A percentile compares a stretch with the other conserved stretches of the same genome.
These are phyloP conservation scores for Coemansia sp. DNA, from an alignment of 192 early-diverging fungal species.

Conservation along the genomic window DNA sequence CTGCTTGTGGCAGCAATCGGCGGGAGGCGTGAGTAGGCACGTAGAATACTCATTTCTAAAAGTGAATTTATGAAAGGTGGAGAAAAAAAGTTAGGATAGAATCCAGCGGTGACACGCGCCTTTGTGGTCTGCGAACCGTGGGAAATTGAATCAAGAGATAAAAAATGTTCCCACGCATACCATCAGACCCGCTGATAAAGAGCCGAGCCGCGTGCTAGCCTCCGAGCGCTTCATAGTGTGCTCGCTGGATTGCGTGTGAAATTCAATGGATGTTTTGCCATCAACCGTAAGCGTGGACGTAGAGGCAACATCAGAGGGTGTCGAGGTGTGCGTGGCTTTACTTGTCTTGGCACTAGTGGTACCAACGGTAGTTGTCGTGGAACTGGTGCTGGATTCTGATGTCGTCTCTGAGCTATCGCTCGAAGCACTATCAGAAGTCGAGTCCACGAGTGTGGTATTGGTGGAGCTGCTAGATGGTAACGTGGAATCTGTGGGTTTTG, in stretches of 20 bases:
- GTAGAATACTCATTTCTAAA: conserved; percentile 2
- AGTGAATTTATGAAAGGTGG: not conserved
- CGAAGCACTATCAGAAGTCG: not conserved
- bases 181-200: not conserved
- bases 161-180: not conserved
- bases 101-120: not conserved
- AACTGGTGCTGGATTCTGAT: not conserved
- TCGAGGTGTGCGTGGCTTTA: not conserved
- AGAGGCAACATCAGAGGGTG: not conserved
- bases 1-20: not conserved
- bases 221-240: not conserved
- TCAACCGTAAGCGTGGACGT: not conserved
- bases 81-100: not conserved
- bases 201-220: not conserved
- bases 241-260: not conserved
- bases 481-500: not conserved
- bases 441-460: not conserved
- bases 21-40: not conserved
- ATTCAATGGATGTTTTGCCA: not conserved
- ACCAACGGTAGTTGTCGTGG: not conserved
- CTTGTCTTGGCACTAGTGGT: not conserved
- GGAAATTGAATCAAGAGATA: not conserved
- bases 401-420: not conserved
- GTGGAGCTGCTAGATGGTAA: not conserved
- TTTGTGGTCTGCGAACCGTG: not conserved